Evolutionary conservation across 208 protist species (phyloP), one percentile per base, ranked within the genome.

Genomic region (Phytomonas sp.): DNA sequence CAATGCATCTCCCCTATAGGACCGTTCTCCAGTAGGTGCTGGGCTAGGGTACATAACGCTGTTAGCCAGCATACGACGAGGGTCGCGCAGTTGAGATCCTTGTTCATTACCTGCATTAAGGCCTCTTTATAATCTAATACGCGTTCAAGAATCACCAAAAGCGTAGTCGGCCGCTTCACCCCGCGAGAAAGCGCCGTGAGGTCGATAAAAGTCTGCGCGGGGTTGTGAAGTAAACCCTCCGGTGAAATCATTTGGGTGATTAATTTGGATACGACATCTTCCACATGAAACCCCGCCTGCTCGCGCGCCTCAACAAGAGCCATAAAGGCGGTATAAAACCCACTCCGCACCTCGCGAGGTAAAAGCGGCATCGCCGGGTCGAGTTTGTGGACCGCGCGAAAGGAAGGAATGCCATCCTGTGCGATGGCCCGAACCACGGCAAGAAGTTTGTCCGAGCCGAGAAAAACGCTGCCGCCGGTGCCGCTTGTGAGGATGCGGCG

Each of bases 291-390:
- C 19, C 90, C 87, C 16, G 83, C 81, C 80, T 88, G 92, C 74
- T 81, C 82, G 61, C 87, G 90, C 60, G 80, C 84, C 77, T 95
- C 87, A 0, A 86, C 78, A 63, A 88, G 88, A 56, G 77, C 79
- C 26, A 79, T 88, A 45, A 92, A 78, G 37, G 81, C 77, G 10
- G 76, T 88, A 16, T 90, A 70, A 37, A 90, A 83, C 19, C 76
- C 77, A 36, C 79, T 73, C n/a, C 85, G 73, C 16, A 78, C 83
- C 52, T 72, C 79, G 32, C 68, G 66, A 60, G 66, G 63, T 65
- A 45, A n/a, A 6, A 23, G 19, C 19, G 61, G 37, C 4, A 45
- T 60, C 33, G 37, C 23, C 4, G 60, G 31, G 66, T 63, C 42
- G 12, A 16, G 23, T 45, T 42, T 30, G 29, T 61, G 2, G 14